Evolutionary conservation across 495 filamentous ascomycete species (phyloP), one percentile per base, ranked within the genome.

Genomic region (Aspergillus carlsbadensis): DNA sequence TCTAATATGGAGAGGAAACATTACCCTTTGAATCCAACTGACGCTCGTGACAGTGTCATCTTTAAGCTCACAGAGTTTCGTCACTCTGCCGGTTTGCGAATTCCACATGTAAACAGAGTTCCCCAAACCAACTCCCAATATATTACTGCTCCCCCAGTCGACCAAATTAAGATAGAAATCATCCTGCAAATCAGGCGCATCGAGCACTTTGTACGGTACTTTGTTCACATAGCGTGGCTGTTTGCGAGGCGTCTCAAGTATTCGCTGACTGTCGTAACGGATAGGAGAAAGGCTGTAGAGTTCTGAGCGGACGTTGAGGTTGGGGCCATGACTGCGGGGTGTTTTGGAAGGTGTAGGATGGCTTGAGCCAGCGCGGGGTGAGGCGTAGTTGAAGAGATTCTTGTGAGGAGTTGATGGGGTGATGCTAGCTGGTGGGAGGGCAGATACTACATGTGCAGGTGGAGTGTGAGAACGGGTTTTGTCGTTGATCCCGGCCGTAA

Each of bases 81-180:
- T 94, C 14, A 98, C 94, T 34, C 84, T 77, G 47, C 93, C 92
- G 2, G 87, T 84, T 44, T 87, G 83, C 10, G 92, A 92, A 65
- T 96, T 95, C 92, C 94, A 98, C 89, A 98, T 94, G 65, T 97
- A 98, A n/a, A 98, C 94, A 48, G 89, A 93, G 26, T 86, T 89
- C 15, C 91, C 92, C 40, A 98, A 73, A 0, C 94, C 94, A 26
- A 98, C 94, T 13, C 91, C 95, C 7, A 98, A 73, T 20, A 96
- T 84, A 71, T 97, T 94, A 59, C 86, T 90, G 62, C 88, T 93
- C n/a, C 95, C 94, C 94, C 94, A 98, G 62, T 98, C 94, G 2
- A 98, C 92, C 22, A 98, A 72, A 62, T 98, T 98, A 29, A 98
- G 75, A 63, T 98, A 98, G 69, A 97, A 98, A 68, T 98, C 95